Evolutionary conservation across 495 filamentous ascomycete genomes (phyloP), one percentile per base, ranked within the genome.

Genomic region (Cenococcum geophilum): DNA sequence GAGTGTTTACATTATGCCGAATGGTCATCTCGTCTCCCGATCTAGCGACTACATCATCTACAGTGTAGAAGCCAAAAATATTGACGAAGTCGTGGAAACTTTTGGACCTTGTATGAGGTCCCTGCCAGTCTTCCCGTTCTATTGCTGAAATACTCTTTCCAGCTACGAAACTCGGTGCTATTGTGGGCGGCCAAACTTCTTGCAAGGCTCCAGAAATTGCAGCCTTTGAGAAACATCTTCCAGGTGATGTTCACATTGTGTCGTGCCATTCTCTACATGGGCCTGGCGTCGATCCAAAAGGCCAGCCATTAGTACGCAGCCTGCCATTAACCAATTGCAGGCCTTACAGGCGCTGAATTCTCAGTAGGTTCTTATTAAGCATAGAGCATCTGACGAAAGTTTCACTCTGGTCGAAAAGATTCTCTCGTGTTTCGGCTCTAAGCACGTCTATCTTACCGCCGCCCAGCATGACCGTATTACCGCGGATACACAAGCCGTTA

Each of bases 221-320:
- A 42, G 92, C 92, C 1, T 97, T 98, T 71, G 91, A 97, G 66
- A 83, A 85, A 62, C 80, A 96, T 75, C 83, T 98, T 18, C 95
- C 93, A 3, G 59, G 71, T 42, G 93, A 97, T 73, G 89, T 96
- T 68, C 86, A 95, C 67, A 96, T 98, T 62, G 83, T 98, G 58
- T 96, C 92, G 0, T 96, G 91, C 72, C 93, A 98, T 77, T 97
- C 95, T 35, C 83, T 98, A 23, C 95, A 98, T 72, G 93, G 93
- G 0, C 93, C 93, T 25, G 89, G 83, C 65, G 89, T 97, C 62
- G 88, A 97, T 70, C 83, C 91, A 10, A 83, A 79, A 63, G 88
- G 86, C 27, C 93, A 98, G 66, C 95, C 93, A 32, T 75, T 98
- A 71, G 90, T 91, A 79, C 57, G 74, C 60, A 25, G 20, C 6